Evolutionary conservation across 2,329 filamentous ascomycete species (phyloP), one percentile per base, ranked within the genome.

Genomic region (Neurospora crassa): DNA sequence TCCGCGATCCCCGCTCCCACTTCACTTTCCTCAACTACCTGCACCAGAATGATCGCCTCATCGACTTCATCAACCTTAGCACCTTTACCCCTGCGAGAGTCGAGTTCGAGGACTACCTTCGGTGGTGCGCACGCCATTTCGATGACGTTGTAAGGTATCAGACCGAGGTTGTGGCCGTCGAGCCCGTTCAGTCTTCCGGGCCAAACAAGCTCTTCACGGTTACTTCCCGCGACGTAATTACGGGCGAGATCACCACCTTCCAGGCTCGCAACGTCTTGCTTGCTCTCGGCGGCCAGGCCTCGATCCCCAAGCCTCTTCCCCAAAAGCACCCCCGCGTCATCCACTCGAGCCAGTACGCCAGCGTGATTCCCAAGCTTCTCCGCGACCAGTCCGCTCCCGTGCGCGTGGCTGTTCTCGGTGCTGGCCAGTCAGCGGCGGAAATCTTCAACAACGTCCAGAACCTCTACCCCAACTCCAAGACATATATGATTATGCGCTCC

Each of bases 21-120:
- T 98, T 98, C 81, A 98, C 95, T 16, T 98, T 97, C 82, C 84
- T 97, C 78, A 97, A 97, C 82, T 98, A 98, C 80, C 88, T 98
- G 14, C 92, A 96, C 82, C 82, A 87, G 76, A 91, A 96, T 76
- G 86, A 87, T 71, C 88, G 95, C n/a, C 86, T 98, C 47, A 89
- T 97, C 68, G 90, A 95, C 75, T 98, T 98, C 78, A 94, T 92
- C 76, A 98, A 98, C 82, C 83, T 98, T 68, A 87, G 89, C 77
- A 97, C 95, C 0, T 97, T 97, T 83, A 82, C 96, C 41, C 95
- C 95, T 0, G 90, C 92, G 40, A 89, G 95, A 37, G 85, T 91
- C 73, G 95, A 98, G 82, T 98, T 96, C 78, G 94, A 97, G 80
- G 94, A 97, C 81, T 98, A 98, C 82, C 90, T 98, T 81, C 88